Base-by-base conservation (phyloP, 768 basidiomycete species). In the Infundibulicybe gibba region DNA sequence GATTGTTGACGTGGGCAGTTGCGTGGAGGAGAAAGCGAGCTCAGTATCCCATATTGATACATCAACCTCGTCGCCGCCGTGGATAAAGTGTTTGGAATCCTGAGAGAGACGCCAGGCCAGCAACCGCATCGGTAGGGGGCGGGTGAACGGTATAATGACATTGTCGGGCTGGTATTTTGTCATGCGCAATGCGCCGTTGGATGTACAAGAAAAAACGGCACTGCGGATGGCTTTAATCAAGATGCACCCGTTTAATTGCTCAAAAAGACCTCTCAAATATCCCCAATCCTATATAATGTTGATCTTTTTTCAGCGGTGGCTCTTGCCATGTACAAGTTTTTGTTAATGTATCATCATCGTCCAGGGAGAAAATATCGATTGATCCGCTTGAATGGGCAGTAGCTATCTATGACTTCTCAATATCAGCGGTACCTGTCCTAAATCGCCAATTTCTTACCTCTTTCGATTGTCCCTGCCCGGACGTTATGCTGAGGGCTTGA, bases 11-110 rank as follows among this genome's bases (percentile, higher is more conserved):
- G 54, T 41, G 3, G 61, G 49, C 12, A 53, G 48, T 8, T 61
- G 20, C 50, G 42, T 63, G 25, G 40, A 59, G 50, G 61, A 78
- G 71, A 64, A 88, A 59, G 63, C 72, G 54, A 55, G 53, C 56
- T 90, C 85, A 6, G 77, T 75, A 57, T 87, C 70, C 91, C 91
- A 94, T 3, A 92, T 58, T 1, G 90, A 92, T 2, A 88, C 61
- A 47, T 91, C 87, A 14, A 94, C 88, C 63, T 94, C 91, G 51
- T 92, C 83, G 2, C 91, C 91, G 11, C 85, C 91, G 51, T 91
- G 93, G 2, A 83, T 76, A 66, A 94, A 92, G 0, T 75, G 75
- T 32, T 71, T 60, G 2, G 65, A 66, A 48, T 77, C 67, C 14
- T 67, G 58, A 1, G 81, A 78, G 17, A 89, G 56, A 30, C 74